These are phyloP conservation scores for Toxicodendron radicans DNA, from an alignment of 345 rosid species.

Conservation along the genomic window DNA sequence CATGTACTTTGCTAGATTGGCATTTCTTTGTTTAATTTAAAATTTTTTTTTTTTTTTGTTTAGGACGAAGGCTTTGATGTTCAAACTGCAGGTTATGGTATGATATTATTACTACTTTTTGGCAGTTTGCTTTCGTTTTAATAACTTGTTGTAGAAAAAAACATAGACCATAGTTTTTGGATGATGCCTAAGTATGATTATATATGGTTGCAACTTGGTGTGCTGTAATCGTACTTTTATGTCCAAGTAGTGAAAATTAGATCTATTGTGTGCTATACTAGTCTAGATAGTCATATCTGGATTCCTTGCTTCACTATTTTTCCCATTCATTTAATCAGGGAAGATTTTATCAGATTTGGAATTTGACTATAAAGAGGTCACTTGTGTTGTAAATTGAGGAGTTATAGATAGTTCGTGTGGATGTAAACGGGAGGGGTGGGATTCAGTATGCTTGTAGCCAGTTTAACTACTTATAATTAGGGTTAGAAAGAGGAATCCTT, in stretches of 20 bases:
- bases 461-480: too few species aligned
- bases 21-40: slow-evolving; percentile 5
- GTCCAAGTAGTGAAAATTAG: neutral
- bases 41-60: neutral
- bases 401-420: neutral
- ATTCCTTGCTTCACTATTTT: neutral
- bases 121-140: neutral
- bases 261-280: neutral
- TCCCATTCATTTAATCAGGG: neutral
- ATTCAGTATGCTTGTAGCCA: too few species aligned
- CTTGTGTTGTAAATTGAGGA: slow-evolving; percentile 2
- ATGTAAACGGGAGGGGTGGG: neutral
- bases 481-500: neutral
- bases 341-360: neutral
- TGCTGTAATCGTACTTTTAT: neutral
- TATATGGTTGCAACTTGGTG: neutral
- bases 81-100: slow-evolving; percentile 92
- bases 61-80: slow-evolving; percentile 98
- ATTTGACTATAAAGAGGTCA: neutral
- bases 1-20: neutral
- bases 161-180: neutral
- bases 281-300: neutral
- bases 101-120: slow-evolving; percentile 12
- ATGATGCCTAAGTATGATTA: neutral
- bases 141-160: neutral